Evolutionary conservation across 139 green algal genomes (phyloP), one percentile per base, ranked within the genome.

Genomic region (Yamagishiella unicocca): DNA sequence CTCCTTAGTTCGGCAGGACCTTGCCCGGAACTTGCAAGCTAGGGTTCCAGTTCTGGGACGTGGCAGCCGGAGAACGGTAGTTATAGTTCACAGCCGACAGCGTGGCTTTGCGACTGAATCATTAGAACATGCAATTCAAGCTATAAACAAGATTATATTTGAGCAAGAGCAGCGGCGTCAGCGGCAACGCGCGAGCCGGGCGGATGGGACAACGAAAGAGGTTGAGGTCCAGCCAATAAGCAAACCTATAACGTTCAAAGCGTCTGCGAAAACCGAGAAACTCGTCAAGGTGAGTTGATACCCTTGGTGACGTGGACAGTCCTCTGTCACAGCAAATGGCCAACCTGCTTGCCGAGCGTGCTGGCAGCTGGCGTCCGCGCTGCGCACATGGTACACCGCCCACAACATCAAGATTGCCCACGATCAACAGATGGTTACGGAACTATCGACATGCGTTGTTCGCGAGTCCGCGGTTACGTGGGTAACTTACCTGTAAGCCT

Each of bases 181-280:
- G 43, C 7, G 72, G 31, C 43, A 40, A 40, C 72, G 72, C 8
- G 25, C 40, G 70, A 55, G 70, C 17, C 37, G 38, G 37, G 1
- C 38, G 7, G 70, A 74, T 46, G 66, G 33, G 21, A 78, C 54
- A 22, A 38, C 3, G 27, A 22, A 6, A 6, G 55, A 84, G 4
- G 37, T 53, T 0, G 55, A 73, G 37, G 77, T 61, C 4, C 38
- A 55, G 33, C 46, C 19, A 8, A 8, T 43, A 1, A 40, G 33
- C 27, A 84, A 58, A 58, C 77, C 77, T 38, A 84, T 84, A 31
- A 84, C 77, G 9, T 73, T 84, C 25, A 84, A 61, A 10, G 77
- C 77, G 0, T 84, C 77, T 6, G 37, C 77, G 6, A 84, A 43
- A 33, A 37, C 55, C 4, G 77, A 84, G 42, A 84, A 84, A 31